Evolutionary conservation across 1,284 basidiomycete species (phyloP).

Genomic region (Schizophyllum commune): DNA sequence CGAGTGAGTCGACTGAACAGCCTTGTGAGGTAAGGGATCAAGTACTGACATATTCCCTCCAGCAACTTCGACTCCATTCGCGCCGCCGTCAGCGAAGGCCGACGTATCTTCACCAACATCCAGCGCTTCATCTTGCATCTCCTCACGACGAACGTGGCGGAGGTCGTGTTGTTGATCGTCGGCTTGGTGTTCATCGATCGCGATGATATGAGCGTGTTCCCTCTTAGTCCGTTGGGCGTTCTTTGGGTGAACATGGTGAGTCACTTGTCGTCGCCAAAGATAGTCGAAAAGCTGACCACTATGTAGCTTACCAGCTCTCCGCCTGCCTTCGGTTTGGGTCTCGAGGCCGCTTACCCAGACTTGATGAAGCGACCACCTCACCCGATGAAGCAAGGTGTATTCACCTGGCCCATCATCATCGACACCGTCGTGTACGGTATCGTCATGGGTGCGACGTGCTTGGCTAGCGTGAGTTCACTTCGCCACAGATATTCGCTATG

Average conservation of each 20-base stretch:
- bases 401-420: conserved; percentile 39
- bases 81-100: conserved; percentile 59
- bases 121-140: conserved; percentile 32
- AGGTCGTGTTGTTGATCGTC: conserved; percentile 52
- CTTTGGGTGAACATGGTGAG: conserved; percentile 52
- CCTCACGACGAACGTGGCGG: conserved; percentile 51
- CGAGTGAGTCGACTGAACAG: conserved; percentile 23
- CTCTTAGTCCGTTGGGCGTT: conserved; percentile 58
- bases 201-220: conserved; percentile 52
- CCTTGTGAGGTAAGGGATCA: too few species aligned
- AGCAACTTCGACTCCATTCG: conserved; percentile 65
- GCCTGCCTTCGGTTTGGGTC: conserved; percentile 52
- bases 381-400: conserved; percentile 41
- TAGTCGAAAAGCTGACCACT: not conserved
- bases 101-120: conserved; percentile 39
- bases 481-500: not conserved
- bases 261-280: conserved; percentile 5
- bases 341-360: conserved; percentile 48
- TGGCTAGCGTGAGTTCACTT: conserved; percentile 27
- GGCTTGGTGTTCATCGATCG: conserved; percentile 62
- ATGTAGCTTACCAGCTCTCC: conserved; percentile 26
- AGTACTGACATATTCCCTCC: not conserved
- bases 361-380: conserved; percentile 52
- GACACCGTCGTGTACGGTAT: conserved; percentile 61
- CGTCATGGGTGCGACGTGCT: conserved; percentile 41